Conservation (phyloP, 257 asterid genomes). For the Paraleonurus japonicus region DNA sequence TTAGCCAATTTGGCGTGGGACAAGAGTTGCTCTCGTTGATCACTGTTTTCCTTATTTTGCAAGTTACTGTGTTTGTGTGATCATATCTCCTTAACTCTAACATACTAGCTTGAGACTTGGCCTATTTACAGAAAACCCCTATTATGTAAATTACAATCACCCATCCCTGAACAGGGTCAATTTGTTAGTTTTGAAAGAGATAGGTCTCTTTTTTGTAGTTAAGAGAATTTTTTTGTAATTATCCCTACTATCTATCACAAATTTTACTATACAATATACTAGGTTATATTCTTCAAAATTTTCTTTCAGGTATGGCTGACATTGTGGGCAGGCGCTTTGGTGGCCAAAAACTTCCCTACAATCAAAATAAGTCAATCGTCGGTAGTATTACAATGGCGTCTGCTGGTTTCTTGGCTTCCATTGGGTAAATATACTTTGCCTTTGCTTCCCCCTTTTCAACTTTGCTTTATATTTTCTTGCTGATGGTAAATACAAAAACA, state of each 20-base stretch:
- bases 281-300: neutral
- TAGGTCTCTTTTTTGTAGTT: too few relatives aligned
- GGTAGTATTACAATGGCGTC: constrained; percentile 77
- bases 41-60: too few relatives aligned
- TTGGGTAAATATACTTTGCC: constrained; percentile 56
- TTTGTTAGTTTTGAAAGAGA: too few relatives aligned
- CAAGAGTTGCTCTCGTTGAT: too few relatives aligned
- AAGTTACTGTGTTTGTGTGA: too few relatives aligned
- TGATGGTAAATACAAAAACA: constrained; percentile 35
- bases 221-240: too few relatives aligned
- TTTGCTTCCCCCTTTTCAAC: constrained; percentile 8
- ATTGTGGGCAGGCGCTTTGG: constrained; percentile 85
- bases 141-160: neutral
- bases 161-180: too few relatives aligned
- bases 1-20: too few relatives aligned
- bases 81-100: too few relatives aligned
- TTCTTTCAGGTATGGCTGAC: constrained; percentile 75
- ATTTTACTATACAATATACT: neutral
- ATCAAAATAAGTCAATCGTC: constrained; percentile 58
- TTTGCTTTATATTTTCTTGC: neutral
- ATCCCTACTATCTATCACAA: neutral
- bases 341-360: constrained; percentile 74
- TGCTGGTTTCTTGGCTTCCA: constrained; percentile 81
- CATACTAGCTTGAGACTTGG: neutral
- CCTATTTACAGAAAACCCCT: neutral